Evolutionary conservation across 2,329 filamentous ascomycete genomes (phyloP).

Genomic region (Penicillium sp.): DNA sequence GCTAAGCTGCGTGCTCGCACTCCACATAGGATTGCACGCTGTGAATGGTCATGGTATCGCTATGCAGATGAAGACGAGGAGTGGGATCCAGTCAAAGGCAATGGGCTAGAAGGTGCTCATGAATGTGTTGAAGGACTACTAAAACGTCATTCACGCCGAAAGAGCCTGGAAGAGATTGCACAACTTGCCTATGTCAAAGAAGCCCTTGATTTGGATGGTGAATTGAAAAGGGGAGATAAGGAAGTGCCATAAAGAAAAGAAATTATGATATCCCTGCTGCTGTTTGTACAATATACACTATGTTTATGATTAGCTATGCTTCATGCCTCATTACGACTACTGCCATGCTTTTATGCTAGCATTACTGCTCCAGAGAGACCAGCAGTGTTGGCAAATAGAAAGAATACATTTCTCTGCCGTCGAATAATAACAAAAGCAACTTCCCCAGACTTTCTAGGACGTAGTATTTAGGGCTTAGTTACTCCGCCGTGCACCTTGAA

Average conservation of each 20-base stretch:
- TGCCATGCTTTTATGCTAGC: not conserved
- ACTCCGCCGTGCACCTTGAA: not conserved
- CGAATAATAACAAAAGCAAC: not conserved
- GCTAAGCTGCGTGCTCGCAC: constrained; percentile 74
- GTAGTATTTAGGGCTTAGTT: not conserved
- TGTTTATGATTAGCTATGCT: constrained; percentile 15
- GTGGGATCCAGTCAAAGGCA: constrained; percentile 67
- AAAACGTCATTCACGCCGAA: constrained; percentile 75
- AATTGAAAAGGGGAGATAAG: constrained; percentile 51
- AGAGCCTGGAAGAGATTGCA: constrained; percentile 69
- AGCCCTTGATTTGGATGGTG: constrained; percentile 65
- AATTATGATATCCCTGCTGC: not conserved
- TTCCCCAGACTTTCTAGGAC: not conserved
- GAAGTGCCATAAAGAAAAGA: constrained; percentile 41
- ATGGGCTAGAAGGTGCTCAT: constrained; percentile 69
- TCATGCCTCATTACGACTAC: constrained; percentile 10
- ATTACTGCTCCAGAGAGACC: not conserved
- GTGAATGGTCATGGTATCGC: constrained; percentile 92
- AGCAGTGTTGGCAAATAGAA: not conserved
- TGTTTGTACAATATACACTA: constrained; percentile 10
- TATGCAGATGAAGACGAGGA: constrained; percentile 82
- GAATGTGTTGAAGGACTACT: constrained; percentile 78
- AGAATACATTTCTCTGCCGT: not conserved
- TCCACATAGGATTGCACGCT: constrained; percentile 89
- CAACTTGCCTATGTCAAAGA: constrained; percentile 70